Conservation (phyloP, 495 filamentous ascomycete genomes). For the Pyrenula massariospora region DNA sequence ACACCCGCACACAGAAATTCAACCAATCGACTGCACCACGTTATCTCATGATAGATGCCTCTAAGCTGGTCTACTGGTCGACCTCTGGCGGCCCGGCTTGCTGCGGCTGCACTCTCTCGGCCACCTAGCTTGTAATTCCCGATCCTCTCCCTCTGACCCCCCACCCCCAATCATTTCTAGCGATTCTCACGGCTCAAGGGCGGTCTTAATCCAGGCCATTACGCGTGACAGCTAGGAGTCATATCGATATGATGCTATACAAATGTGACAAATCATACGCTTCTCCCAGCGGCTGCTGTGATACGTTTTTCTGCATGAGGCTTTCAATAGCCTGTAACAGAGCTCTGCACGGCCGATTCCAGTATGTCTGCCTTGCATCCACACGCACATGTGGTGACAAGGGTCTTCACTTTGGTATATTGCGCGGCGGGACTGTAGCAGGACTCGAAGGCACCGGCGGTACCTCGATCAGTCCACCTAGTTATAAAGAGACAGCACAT, state of each 20-base stretch:
- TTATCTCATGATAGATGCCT: not conserved
- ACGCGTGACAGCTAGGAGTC: not conserved
- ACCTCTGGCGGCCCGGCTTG: not conserved
- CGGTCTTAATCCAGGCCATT: not conserved
- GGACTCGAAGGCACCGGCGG: not conserved
- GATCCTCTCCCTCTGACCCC: not conserved
- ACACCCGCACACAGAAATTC: not conserved
- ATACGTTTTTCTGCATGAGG: not conserved
- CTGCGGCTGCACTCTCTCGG: not conserved
- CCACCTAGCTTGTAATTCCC: not conserved
- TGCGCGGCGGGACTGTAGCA: not conserved
- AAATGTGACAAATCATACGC: not conserved
- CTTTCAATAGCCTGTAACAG: not conserved
- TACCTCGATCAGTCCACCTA: not conserved
- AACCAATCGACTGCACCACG: not conserved
- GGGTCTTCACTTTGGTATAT: not conserved
- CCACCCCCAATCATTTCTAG: not conserved
- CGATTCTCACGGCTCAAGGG: not conserved
- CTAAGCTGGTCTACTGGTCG: not conserved
- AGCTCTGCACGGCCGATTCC: not conserved
- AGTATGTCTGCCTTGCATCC: not conserved
- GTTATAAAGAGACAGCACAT: not conserved
- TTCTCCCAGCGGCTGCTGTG: not conserved
- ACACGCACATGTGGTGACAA: not conserved
- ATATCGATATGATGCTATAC: not conserved